Percentiles rank a stretch among this genome's conserved stretches.
Evolutionary conservation across 2,329 filamentous ascomycete species (phyloP).

Genomic region (Cordyceps militaris): DNA sequence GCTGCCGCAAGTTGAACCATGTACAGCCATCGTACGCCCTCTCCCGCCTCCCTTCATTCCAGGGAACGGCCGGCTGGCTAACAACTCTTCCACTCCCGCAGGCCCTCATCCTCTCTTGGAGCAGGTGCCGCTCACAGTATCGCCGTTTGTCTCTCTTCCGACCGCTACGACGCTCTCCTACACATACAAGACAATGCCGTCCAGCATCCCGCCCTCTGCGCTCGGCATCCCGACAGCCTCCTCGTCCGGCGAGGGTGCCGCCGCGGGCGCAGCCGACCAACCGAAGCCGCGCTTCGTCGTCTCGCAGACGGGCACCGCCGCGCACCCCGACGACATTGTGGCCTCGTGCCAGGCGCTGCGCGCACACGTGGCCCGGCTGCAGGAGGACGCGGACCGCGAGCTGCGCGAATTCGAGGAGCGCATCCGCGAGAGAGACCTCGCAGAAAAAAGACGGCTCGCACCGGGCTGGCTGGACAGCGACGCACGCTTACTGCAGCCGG

Average conservation of each 20-base stretch:
- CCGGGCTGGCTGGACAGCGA: slow-evolving; percentile 78
- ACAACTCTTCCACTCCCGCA: background rate
- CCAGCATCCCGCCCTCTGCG: slow-evolving; percentile 59
- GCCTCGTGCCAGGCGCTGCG: slow-evolving; percentile 73
- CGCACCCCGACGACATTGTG: slow-evolving; percentile 80
- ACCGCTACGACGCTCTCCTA: slow-evolving; percentile 88
- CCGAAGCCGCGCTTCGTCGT: slow-evolving; percentile 66
- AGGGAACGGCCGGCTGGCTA: background rate
- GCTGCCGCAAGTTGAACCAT: slow-evolving; percentile 16
- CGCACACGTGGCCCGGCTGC: slow-evolving; percentile 63
- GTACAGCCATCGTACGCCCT: slow-evolving; percentile 28
- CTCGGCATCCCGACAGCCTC: slow-evolving; percentile 30
- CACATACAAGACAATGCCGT: slow-evolving; percentile 86
- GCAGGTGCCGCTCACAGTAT: slow-evolving; percentile 88
- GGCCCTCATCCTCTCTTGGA: slow-evolving; percentile 80
- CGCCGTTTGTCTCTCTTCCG: slow-evolving; percentile 86
- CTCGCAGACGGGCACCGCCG: slow-evolving; percentile 70
- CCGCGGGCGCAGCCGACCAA: slow-evolving; percentile 25
- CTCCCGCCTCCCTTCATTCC: background rate
- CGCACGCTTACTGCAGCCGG: slow-evolving; percentile 60
- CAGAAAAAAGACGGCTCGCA: slow-evolving; percentile 72
- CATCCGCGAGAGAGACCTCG: slow-evolving; percentile 58
- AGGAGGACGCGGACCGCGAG: slow-evolving; percentile 59
- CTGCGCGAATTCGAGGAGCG: slow-evolving; percentile 64
- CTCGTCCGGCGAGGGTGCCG: background rate